Evolutionary conservation across 2,329 filamentous ascomycete genomes (phyloP).

Genomic region (Aspergillus ustus): DNA sequence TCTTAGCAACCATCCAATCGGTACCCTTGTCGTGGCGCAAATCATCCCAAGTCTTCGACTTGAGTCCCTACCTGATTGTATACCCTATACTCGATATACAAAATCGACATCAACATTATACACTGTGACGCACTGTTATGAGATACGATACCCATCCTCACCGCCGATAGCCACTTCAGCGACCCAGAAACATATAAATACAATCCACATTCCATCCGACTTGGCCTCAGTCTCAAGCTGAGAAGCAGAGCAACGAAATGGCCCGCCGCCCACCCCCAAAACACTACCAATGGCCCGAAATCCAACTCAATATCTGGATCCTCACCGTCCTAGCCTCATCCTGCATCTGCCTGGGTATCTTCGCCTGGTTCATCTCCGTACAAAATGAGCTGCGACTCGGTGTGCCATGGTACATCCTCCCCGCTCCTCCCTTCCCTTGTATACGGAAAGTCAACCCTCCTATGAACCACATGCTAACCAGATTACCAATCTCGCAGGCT

Average conservation of each 20-base stretch:
- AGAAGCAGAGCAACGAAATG: slow-evolving; percentile 31
- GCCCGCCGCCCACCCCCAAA: slow-evolving; percentile 40
- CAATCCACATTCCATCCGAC: background rate
- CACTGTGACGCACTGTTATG: background rate
- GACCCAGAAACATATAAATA: background rate
- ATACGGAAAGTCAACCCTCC: background rate
- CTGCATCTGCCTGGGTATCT: slow-evolving; percentile 63
- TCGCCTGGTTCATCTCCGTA: slow-evolving; percentile 63
- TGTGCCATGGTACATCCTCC: slow-evolving; percentile 61
- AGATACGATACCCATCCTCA: background rate
- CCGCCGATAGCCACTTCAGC: background rate
- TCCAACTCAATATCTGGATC: slow-evolving; percentile 68
- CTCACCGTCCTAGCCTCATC: slow-evolving; percentile 65
- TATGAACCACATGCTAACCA: background rate
- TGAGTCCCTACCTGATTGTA: background rate
- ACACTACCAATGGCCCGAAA: slow-evolving; percentile 67
- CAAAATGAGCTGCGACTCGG: slow-evolving; percentile 60
- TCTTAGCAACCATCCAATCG: background rate
- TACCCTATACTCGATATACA: background rate
- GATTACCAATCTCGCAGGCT: slow-evolving; percentile 52
- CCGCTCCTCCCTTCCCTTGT: background rate
- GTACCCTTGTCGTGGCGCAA: slow-evolving; percentile 1
- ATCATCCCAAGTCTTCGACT: background rate
- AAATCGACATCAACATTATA: no score
- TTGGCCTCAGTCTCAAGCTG: background rate